These are phyloP conservation scores for Lunularia cruciata DNA, from an alignment of 225 moss, liverwort and hornwort genomes.

Conservation along the genomic window DNA sequence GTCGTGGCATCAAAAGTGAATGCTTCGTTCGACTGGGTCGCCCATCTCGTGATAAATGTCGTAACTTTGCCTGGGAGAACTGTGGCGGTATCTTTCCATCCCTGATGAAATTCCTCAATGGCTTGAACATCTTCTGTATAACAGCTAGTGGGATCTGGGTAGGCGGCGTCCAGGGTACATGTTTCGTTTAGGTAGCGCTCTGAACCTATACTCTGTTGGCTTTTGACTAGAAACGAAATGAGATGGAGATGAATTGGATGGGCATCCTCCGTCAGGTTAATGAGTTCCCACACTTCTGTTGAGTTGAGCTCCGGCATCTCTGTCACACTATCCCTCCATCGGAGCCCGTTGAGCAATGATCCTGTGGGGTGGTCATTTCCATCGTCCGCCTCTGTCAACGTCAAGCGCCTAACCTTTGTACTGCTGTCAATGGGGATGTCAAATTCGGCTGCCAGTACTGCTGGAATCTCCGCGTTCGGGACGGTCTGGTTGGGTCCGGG, in stretches of 20 bases:
- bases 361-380: conserved; percentile 2
- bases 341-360: background rate
- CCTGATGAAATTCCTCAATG: conserved; percentile 36
- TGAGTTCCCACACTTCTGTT: conserved; percentile 60
- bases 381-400: conserved; percentile 11
- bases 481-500: background rate
- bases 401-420: conserved; percentile 5
- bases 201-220: conserved; percentile 49
- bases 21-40: conserved; percentile 30
- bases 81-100: conserved; percentile 56
- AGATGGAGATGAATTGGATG: conserved; percentile 68
- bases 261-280: conserved; percentile 23
- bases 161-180: conserved; percentile 33
- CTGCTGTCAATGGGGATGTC: background rate
- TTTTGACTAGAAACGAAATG: conserved; percentile 39
- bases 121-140: conserved; percentile 9
- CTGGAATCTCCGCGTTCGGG: background rate
- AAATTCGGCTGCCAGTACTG: background rate
- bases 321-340: conserved; percentile 5
- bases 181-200: conserved; percentile 18
- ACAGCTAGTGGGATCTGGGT: conserved; percentile 33
- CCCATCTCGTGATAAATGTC: conserved; percentile 36
- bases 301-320: conserved; percentile 38
- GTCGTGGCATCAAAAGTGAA: conserved; percentile 38
- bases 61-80: conserved; percentile 39